These are phyloP conservation scores for Fusarium sp. DNA, from an alignment of 2,329 filamentous ascomycete genomes.

Conservation along the genomic window DNA sequence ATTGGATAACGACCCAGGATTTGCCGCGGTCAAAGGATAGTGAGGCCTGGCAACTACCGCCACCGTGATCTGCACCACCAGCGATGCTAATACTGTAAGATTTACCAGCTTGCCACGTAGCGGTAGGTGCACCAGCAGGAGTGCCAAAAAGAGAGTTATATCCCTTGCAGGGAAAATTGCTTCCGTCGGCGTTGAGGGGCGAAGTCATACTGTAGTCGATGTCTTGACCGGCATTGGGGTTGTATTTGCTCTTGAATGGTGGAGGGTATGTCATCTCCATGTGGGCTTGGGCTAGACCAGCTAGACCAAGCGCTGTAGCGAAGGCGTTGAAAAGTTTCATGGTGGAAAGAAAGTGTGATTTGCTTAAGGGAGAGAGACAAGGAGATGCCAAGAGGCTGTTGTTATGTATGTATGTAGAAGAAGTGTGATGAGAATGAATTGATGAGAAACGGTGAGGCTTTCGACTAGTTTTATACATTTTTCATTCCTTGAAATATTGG, in stretches of 20 bases:
- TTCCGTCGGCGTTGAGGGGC: conserved; percentile 70
- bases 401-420: neutral
- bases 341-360: neutral
- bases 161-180: conserved; percentile 82
- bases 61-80: conserved; percentile 72
- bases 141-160: conserved; percentile 62
- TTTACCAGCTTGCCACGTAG: conserved; percentile 72
- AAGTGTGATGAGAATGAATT: conserved; percentile 2
- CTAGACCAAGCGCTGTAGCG: conserved; percentile 56
- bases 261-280: conserved; percentile 67
- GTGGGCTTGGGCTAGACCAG: conserved; percentile 61
- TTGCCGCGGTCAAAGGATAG: conserved; percentile 78
- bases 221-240: conserved; percentile 58
- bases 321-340: conserved; percentile 41
- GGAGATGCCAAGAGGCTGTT: conserved; percentile 4
- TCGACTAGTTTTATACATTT: conserved; percentile 29
- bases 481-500: neutral
- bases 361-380: neutral
- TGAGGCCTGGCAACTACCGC: conserved; percentile 81
- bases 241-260: conserved; percentile 65
- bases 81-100: conserved; percentile 71
- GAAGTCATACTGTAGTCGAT: conserved; percentile 79
- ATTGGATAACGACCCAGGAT: conserved; percentile 75
- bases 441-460: neutral
- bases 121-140: conserved; percentile 63